These are phyloP conservation scores for Globisporangium paroecandrum DNA, from an alignment of 352 stramenopile species.

Conservation along the genomic window DNA sequence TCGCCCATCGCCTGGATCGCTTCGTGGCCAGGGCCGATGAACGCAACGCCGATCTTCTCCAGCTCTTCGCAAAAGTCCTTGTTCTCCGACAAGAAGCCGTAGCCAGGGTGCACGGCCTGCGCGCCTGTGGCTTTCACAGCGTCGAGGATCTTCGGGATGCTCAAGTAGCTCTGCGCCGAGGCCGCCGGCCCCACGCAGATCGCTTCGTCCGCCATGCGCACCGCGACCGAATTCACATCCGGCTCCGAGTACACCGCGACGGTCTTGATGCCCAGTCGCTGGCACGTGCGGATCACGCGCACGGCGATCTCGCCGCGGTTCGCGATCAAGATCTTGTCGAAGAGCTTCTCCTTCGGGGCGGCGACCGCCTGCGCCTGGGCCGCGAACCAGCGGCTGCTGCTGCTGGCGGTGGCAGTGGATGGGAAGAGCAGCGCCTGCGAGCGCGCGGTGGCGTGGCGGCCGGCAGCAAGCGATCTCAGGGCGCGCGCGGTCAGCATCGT, in stretches of 20 bases:
- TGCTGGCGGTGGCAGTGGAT: neutral
- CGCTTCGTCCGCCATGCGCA: conserved; percentile 84
- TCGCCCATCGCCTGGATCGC: conserved; percentile 93
- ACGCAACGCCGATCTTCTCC: conserved; percentile 77
- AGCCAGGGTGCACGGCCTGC: conserved; percentile 93
- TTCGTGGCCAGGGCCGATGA: conserved; percentile 83
- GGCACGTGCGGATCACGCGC: conserved; percentile 90
- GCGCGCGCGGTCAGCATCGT: conserved; percentile 9
- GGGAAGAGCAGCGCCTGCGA: conserved; percentile 7
- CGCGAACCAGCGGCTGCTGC: conserved; percentile 3
- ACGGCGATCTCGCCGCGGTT: conserved; percentile 94
- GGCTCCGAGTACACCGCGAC: conserved; percentile 93
- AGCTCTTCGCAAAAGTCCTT: conserved; percentile 83
- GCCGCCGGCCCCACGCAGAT: conserved; percentile 65
- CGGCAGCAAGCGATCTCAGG: neutral
- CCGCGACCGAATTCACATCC: conserved; percentile 82
- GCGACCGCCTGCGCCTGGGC: conserved; percentile 1
- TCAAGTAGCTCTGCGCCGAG: conserved; percentile 88
- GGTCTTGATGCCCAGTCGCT: conserved; percentile 89
- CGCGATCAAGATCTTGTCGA: conserved; percentile 91
- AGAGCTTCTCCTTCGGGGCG: conserved; percentile 52
- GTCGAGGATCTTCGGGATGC: conserved; percentile 88
- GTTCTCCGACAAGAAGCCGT: conserved; percentile 96
- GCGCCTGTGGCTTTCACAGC: conserved; percentile 86
- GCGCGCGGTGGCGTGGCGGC: neutral